Base-by-base conservation (phyloP, 345 rosid genomes). In the Rhizophora apiculata region DNA sequence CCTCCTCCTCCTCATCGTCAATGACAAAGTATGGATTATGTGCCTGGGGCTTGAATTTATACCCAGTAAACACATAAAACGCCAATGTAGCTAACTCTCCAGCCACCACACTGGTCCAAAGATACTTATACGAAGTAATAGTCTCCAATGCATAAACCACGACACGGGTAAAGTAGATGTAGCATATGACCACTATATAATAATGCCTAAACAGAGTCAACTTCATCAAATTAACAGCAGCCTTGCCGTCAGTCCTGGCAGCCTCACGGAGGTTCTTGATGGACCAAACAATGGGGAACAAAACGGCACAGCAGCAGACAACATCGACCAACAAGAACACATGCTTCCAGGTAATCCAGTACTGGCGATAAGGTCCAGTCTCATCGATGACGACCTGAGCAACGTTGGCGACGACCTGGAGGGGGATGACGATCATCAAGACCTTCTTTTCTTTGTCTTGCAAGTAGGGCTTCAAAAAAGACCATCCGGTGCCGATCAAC, bases 221-320 rank as follows among this genome's bases (percentile, higher is more conserved):
- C 82, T 95, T 95, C 86, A 89, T 87, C 82, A 95, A 77, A 79
- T 91, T 95, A 51, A 89, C 96, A 0, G 99, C 99, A 1, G 97
- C 99, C 78, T 95, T 91, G 52, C 99, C 97, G 26, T 95, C 99
- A 0, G 96, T 88, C 74, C 86, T 80, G 6, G 99, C 96, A 0
- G 99, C 97, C 84, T 95, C 99, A 0, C 96, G 85, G 78, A 95
- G 56, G 84, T 91, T 95, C 84, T 95, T 95, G 72, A 92, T 95
- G 22, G 97, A 95, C 99, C 99, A 95, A 0, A 91, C 97, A n/a
- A 95, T 95, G 4, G 99, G 97, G 81, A 89, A 92, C 72, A 95
- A 73, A 62, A 91, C 96, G 0, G 99, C 99, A 61, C 96, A 95
- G 68, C 97, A 95, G 54, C 99, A 95, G 1, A 92, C 86, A 15